Percentiles rank a stretch among this genome's conserved stretches.
Conservation (phyloP, 345 rosid genomes). For the Clausena lansium region DNA sequence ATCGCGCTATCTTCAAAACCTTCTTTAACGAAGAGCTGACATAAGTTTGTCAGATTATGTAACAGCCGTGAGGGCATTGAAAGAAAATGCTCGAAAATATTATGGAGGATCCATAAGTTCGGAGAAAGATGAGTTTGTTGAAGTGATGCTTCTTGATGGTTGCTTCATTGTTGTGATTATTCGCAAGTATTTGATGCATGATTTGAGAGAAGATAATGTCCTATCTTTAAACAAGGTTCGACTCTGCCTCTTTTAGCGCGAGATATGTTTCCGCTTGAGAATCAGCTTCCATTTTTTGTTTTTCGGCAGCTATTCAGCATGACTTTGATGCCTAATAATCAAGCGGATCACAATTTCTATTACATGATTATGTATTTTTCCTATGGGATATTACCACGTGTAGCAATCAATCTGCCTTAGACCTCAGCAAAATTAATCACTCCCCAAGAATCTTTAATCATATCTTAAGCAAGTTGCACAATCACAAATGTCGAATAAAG, state of each 20-base stretch:
- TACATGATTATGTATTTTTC: neutral
- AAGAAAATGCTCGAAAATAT: neutral
- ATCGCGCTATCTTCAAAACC: neutral
- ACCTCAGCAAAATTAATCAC: too few relatives aligned
- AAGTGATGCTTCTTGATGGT: constrained; percentile 17
- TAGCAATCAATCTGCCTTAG: too few relatives aligned
- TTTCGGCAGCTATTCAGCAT: constrained; percentile 2
- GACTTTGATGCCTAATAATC: neutral
- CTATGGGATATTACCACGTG: neutral
- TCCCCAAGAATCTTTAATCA: too few relatives aligned
- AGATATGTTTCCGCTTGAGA: constrained; percentile 18
- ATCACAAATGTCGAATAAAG: too few relatives aligned
- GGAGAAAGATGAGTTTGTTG: neutral
- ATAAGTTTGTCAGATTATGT: neutral
- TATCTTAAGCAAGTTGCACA: too few relatives aligned
- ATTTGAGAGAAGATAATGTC: neutral
- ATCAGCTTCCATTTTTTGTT: constrained; percentile 26
- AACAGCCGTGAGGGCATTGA: neutral
- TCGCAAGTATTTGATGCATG: neutral
- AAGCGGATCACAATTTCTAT: neutral
- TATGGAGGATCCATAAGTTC: neutral
- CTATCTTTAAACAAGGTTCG: neutral
- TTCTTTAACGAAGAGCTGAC: neutral
- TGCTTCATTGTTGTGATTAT: constrained; percentile 8
- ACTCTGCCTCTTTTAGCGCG: neutral